Base-by-base conservation (phyloP, 371 early-diverging fungal species). In the Mucor circinelloides region DNA sequence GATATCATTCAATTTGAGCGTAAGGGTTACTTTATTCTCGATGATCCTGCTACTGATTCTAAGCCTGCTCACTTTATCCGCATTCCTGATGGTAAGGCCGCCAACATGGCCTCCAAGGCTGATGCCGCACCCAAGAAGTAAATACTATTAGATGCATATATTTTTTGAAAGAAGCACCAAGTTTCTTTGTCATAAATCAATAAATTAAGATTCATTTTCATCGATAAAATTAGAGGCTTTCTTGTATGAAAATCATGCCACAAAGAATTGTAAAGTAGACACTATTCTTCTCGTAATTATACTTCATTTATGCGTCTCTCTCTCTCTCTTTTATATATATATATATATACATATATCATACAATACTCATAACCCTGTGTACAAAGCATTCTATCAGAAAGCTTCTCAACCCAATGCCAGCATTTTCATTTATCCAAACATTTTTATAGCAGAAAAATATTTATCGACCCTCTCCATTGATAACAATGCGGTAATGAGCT, bases 1-100 rank as follows among this genome's bases (percentile, higher is more conserved):
- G 94, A 97, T 62, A 94, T 95, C 69, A 90, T 99, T 61, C 99
- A 99, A 86, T 90, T 99, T 52, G 99, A 99, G 88, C 92, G 99
- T 70, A 91, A 91, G 76, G 99, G 99, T 5, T 99, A 94, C 87
- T 99, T 88, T 71, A 97, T 98, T 72, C 83, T 93, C 54, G 99
- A 99, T 78, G 76, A 85, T 60, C 75, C 82, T 28, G 86, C 81
- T 48, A 79, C 84, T 23, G 85, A 81, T 48, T 74, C 83, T 23
- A 60, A 76, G 17, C 85, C 90, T 23, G 87, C 95, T 59, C 75
- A 86, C 40, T 85, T 98, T 62, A 95, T 96, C 69, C 73, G 74
- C 66, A 95, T 98, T 66, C 99, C 99, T 25, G 99, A 99, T 77
- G 98, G 98, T 58, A 94, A 93, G 79, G 93, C 88, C 19, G 87